Evolutionary conservation across 345 rosid species (phyloP).

Genomic region (Hevea brasiliensis): DNA sequence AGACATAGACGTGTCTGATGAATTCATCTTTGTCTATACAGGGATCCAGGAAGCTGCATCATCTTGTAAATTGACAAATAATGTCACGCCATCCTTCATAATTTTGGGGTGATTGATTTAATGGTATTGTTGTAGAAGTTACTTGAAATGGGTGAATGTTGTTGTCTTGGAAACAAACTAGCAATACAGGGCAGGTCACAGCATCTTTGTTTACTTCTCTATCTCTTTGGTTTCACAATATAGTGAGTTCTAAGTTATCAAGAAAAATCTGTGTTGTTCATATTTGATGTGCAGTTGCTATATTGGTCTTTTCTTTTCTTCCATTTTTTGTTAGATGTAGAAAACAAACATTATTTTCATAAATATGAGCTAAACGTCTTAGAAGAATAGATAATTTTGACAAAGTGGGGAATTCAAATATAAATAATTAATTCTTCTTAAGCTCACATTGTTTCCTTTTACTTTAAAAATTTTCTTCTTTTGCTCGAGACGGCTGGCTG

Average conservation of each 20-base stretch:
- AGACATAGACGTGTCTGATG: background rate
- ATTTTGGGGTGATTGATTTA: background rate
- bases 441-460: background rate
- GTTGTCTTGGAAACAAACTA: background rate
- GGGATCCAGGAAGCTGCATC: slow-evolving; percentile 60
- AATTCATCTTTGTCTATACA: slow-evolving; percentile 22
- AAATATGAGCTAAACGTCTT: background rate
- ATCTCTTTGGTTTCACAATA: too few species aligned
- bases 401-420: background rate
- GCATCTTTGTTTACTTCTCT: too few species aligned
- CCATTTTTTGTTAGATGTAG: too few species aligned
- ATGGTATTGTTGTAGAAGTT: background rate
- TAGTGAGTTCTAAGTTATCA: too few species aligned
- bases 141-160: background rate
- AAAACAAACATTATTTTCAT: too few species aligned
- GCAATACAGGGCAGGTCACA: background rate
- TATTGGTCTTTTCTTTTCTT: background rate
- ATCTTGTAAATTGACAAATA: slow-evolving; percentile 40
- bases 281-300: background rate
- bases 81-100: background rate
- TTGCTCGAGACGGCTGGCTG: too few species aligned
- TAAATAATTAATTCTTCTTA: background rate
- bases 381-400: background rate
- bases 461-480: background rate
- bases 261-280: too few species aligned